Evolutionary conservation across 148 eudicot genomes (phyloP).

Genomic region (Euryodendron excelsum): DNA sequence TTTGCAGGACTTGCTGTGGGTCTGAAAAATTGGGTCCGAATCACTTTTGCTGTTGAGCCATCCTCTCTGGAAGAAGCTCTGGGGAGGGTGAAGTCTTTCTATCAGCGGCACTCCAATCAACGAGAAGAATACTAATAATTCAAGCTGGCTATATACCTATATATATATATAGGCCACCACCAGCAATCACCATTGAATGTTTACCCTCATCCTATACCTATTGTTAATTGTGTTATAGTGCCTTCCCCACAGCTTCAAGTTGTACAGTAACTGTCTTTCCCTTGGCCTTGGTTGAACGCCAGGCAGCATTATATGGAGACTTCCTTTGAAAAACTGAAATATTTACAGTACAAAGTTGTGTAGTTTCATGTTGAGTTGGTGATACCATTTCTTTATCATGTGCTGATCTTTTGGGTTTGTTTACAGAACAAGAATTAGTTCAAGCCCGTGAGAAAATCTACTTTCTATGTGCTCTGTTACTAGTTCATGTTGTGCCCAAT

Average conservation of each 20-base stretch:
- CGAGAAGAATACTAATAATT: constrained; percentile 6
- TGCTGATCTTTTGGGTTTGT: too few species aligned
- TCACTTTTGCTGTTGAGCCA: constrained; percentile 78
- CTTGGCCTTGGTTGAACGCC: neutral
- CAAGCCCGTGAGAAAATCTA: too few species aligned
- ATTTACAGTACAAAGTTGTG: neutral
- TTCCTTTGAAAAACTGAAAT: neutral
- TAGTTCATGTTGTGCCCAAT: too few species aligned
- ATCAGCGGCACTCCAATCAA: constrained; percentile 29
- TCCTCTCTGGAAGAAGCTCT: constrained; percentile 70
- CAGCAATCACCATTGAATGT: neutral
- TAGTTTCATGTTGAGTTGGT: too few species aligned
- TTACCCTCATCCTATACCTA: neutral
- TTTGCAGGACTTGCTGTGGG: constrained; percentile 73
- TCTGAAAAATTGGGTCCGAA: constrained; percentile 71
- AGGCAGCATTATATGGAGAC: neutral
- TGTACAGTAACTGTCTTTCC: too few species aligned
- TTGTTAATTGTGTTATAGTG: too few species aligned
- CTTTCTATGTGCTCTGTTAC: too few species aligned
- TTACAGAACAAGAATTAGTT: too few species aligned
- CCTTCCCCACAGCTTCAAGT: too few species aligned
- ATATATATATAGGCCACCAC: neutral
- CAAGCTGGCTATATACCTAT: neutral
- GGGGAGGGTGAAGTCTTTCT: constrained; percentile 47
- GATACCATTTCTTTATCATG: too few species aligned